Conservation (phyloP, 1,284 basidiomycete genomes). For the Pseudozyma tsukubaensis region DNA sequence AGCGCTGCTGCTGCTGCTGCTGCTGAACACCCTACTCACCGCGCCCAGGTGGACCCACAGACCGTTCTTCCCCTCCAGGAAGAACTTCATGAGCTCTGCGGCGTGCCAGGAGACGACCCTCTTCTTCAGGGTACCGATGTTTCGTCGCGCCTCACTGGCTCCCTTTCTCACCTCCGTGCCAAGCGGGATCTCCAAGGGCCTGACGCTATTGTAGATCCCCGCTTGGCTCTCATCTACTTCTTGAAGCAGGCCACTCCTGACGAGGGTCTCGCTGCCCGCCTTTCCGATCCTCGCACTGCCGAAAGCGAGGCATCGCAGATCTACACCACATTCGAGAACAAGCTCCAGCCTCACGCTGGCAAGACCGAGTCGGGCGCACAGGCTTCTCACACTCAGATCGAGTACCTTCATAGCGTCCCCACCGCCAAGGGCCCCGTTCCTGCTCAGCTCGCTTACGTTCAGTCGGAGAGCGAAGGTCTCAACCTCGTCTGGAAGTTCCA, state of each 20-base stretch:
- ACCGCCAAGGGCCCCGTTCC: constrained; percentile 56
- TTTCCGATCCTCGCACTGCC: constrained; percentile 35
- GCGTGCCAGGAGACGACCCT: constrained; percentile 50
- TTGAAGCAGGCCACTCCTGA: constrained; percentile 55
- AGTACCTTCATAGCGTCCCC: constrained; percentile 55
- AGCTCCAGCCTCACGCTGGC: constrained; percentile 48
- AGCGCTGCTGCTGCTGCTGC: constrained; percentile 6
- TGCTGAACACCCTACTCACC: constrained; percentile 14
- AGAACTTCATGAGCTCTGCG: constrained; percentile 54
- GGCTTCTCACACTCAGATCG: constrained; percentile 46
- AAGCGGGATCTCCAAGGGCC: constrained; percentile 39
- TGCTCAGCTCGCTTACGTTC: constrained; percentile 60
- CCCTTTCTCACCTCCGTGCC: constrained; percentile 30
- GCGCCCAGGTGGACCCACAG: constrained; percentile 29
- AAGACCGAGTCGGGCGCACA: constrained; percentile 46
- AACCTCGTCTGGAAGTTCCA: constrained; percentile 59
- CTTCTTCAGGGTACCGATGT: constrained; percentile 55
- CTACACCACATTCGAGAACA: constrained; percentile 53
- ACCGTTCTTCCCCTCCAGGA: constrained; percentile 45
- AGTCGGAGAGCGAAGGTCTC: constrained; percentile 42
- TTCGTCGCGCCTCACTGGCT: constrained; percentile 43
- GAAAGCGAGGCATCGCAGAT: constrained; percentile 48
- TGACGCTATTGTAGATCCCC: constrained; percentile 48
- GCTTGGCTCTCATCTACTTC: constrained; percentile 56
- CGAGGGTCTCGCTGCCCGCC: constrained; percentile 37